Conservation (phyloP, 179 eudicot species). For the Silene noctiflora region DNA sequence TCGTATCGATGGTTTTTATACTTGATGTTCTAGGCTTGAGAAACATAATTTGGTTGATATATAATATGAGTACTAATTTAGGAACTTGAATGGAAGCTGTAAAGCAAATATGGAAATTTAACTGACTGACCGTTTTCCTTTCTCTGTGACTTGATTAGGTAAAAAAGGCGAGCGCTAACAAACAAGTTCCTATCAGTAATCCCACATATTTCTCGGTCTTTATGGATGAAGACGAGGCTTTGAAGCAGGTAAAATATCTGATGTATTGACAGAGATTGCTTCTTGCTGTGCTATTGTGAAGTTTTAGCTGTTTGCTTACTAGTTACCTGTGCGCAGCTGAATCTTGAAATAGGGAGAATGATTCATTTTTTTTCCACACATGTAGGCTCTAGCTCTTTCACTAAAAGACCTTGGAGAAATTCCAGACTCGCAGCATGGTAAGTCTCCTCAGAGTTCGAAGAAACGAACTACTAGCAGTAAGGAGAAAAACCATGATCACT, state of each 20-base stretch:
- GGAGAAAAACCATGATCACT: slow-evolving; percentile 28
- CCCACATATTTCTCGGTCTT: slow-evolving; percentile 29
- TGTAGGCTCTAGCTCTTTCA: slow-evolving; percentile 94
- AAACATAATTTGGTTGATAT: too few relatives aligned
- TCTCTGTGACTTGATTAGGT: slow-evolving; percentile 30
- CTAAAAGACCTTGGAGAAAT: slow-evolving; percentile 40
- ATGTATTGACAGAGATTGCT: neutral
- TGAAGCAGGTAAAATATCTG: slow-evolving; percentile 48
- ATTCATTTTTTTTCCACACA: slow-evolving; percentile 21
- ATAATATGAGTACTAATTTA: too few relatives aligned
- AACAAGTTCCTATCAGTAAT: slow-evolving; percentile 39
- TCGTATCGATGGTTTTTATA: too few relatives aligned
- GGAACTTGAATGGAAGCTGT: too few relatives aligned
- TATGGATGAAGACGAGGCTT: slow-evolving; percentile 68
- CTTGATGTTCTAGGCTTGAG: too few relatives aligned
- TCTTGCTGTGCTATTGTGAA: slow-evolving; percentile 6
- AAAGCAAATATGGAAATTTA: neutral
- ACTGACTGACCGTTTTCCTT: slow-evolving; percentile 6
- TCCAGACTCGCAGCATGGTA: slow-evolving; percentile 22
- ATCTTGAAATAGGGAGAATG: neutral
- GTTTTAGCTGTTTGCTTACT: neutral
- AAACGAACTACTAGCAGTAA: slow-evolving; percentile 22
- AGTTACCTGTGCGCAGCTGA: neutral
- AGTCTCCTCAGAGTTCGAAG: slow-evolving; percentile 27
- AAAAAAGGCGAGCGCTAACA: slow-evolving; percentile 36